These are phyloP conservation scores for Leptographium galeiforme DNA, from an alignment of 2,329 filamentous ascomycete genomes.

Conservation along the genomic window DNA sequence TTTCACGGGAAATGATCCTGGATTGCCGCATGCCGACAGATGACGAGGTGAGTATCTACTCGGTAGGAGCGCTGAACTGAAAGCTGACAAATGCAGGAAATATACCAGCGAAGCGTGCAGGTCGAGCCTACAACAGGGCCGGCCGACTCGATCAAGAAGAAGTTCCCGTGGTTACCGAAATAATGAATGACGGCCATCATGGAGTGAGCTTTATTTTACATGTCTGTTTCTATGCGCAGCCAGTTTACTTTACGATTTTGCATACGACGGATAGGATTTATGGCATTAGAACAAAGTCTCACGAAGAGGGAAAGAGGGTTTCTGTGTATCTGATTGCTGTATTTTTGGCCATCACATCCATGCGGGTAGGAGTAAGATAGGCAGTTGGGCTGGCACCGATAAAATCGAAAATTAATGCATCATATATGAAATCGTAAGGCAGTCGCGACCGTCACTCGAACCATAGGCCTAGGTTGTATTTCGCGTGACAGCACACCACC, in stretches of 20 bases:
- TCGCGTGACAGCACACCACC: no score
- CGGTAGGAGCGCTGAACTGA: neutral
- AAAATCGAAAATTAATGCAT: no score
- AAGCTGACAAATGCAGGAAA: constrained; percentile 32
- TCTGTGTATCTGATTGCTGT: neutral
- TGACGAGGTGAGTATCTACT: constrained; percentile 57
- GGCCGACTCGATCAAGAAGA: constrained; percentile 43
- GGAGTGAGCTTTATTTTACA: neutral
- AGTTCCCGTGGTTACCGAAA: constrained; percentile 53
- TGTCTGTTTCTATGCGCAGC: neutral
- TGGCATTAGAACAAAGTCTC: neutral
- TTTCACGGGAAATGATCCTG: constrained; percentile 60
- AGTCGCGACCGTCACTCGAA: no score
- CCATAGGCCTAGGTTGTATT: no score
- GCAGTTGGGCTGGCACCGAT: no score
- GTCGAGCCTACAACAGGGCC: constrained; percentile 38
- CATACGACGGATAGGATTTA: constrained; percentile 1
- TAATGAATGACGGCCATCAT: constrained; percentile 8
- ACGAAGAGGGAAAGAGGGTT: neutral
- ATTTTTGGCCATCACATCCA: neutral
- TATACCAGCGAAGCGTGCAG: constrained; percentile 48
- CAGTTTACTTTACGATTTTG: neutral
- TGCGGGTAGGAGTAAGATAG: neutral
- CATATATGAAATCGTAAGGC: no score
- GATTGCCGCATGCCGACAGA: constrained; percentile 72